Base-by-base conservation (phyloP, 768 basidiomycete genomes). In the Russula abietina region DNA sequence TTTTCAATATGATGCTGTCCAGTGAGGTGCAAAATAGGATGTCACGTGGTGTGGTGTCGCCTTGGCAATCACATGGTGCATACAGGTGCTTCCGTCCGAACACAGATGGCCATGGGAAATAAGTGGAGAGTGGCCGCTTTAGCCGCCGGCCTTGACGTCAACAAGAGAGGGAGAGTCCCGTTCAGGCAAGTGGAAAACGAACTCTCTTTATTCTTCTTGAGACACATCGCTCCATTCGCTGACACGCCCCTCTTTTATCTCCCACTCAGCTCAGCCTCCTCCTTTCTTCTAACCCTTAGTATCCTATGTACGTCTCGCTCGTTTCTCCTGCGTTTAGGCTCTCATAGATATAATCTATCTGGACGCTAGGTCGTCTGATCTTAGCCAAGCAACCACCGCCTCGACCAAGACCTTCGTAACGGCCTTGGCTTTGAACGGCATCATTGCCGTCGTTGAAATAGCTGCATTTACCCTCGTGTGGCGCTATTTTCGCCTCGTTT, bases 401-500 rank as follows among this genome's bases (percentile, higher is more conserved):
- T 89, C 91, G 32, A 91, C 89, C 0, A 68, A 79, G 43, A 86
- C 90, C 10, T 98, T 98, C 72, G 72, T 88, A 51, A 89, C 96
- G 9, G 89, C 96, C 2, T 81, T 98, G 51, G 83, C 85, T 24
- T 85, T 94, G 79, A 98, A 98, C 71, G 78, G 78, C 0, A 81
- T 81, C 43, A 83, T 92, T 28, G 90, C 91, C 65, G 85, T 75
- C 16, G 79, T 76, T 3, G 89, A 96, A 74, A 73, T 98, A 57
- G 78, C 70, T 7, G 80, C 82, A 16, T 98, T 97, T 76, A 88
- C 93, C n/a, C 61, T 96, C 65, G 73, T 98, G 36, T 79, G 94
- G 43, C 85, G 88, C 19, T 86, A 84, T 70, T 97, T 98, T 81
- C 89, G 87, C 66, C 80, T 87, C 17, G 87, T 98, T 55, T 98